phyloP scores from a whole-genome alignment of 352 stramenopile species.

The Globisporangium cederbergense region DNA sequence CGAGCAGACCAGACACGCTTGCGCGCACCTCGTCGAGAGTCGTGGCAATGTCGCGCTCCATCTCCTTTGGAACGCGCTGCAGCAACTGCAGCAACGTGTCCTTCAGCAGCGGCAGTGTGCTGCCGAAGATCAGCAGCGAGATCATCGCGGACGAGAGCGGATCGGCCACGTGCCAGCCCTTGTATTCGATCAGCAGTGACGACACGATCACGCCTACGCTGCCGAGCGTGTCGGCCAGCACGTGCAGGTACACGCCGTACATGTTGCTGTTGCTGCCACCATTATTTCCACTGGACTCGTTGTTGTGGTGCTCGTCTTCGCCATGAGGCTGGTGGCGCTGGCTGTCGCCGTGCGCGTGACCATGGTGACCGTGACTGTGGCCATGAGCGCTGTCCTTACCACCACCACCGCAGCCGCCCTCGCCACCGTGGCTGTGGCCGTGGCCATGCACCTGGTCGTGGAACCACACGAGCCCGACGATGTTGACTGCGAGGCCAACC shows the following conservation, averaged over 20 bases:
- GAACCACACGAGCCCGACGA: slow-evolving; percentile 89
- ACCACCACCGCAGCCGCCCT: slow-evolving; percentile 26
- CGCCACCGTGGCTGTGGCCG: slow-evolving; percentile 47
- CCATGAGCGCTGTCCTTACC: slow-evolving; percentile 37
- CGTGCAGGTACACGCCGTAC: slow-evolving; percentile 89
- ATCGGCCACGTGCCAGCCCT: slow-evolving; percentile 81
- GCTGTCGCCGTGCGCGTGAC: slow-evolving; percentile 23
- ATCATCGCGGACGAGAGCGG: slow-evolving; percentile 82
- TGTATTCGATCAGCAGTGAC: slow-evolving; percentile 82
- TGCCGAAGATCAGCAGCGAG: slow-evolving; percentile 81
- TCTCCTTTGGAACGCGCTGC: slow-evolving; percentile 59
- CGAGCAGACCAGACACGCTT: slow-evolving; percentile 36
- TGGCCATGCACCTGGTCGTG: slow-evolving; percentile 85
- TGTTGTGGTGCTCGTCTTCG: slow-evolving; percentile 5
- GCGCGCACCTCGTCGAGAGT: slow-evolving; percentile 49
- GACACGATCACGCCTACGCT: slow-evolving; percentile 88
- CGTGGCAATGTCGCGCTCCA: slow-evolving; percentile 39
- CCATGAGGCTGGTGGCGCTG: slow-evolving; percentile 17
- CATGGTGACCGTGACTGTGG: slow-evolving; percentile 38
- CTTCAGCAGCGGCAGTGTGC: slow-evolving; percentile 71
- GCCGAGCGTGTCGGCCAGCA: slow-evolving; percentile 86
- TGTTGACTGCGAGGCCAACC: slow-evolving; percentile 78
- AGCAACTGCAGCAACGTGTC: slow-evolving; percentile 72
- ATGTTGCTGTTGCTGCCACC: slow-evolving; percentile 82
- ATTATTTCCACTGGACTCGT: not conserved